phyloP scores from a whole-genome alignment of 129 eudicot genomes.

The Helianthus tuberosus region DNA sequence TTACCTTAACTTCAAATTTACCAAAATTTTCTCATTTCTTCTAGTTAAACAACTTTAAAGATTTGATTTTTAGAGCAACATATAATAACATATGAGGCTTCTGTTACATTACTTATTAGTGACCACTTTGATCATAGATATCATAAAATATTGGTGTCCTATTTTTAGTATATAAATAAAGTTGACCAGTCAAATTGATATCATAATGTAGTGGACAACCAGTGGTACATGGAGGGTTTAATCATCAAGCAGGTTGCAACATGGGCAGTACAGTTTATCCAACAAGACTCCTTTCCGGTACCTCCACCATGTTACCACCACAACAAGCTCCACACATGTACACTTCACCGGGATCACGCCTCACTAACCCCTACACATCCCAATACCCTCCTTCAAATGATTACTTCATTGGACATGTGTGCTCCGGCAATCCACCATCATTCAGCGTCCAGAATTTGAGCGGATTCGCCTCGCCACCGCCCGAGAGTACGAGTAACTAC shows the following conservation, averaged over 20 bases:
- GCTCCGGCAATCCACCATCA: conserved; percentile 38
- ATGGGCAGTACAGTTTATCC: conserved; percentile 56
- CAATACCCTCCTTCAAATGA: conserved; percentile 48
- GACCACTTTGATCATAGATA: conserved; percentile 2
- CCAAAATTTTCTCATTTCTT: not conserved
- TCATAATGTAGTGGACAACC: conserved; percentile 53
- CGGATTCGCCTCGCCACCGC: conserved; percentile 18
- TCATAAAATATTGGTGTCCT: conserved; percentile 17
- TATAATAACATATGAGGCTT: not conserved
- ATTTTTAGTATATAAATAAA: not conserved
- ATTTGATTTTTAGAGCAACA: too few species aligned
- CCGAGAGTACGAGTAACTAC: conserved; percentile 45
- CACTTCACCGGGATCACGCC: conserved; percentile 52
- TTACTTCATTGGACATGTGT: conserved; percentile 69
- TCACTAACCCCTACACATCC: conserved; percentile 46
- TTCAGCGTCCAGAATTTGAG: conserved; percentile 19
- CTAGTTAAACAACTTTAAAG: too few species aligned
- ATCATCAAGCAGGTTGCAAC: conserved; percentile 46
- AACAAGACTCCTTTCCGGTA: conserved; percentile 49
- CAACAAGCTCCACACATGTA: conserved; percentile 45
- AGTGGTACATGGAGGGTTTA: conserved; percentile 65
- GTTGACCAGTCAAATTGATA: conserved; percentile 3
- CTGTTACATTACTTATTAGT: not conserved
- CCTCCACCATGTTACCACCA: conserved; percentile 45
- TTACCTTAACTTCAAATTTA: not conserved